A percentile compares a stretch with the other conserved stretches of the same genome.
These are phyloP conservation scores for Pseudodiploospora longispora DNA, from an alignment of 2,329 filamentous ascomycete genomes.

Conservation along the genomic window DNA sequence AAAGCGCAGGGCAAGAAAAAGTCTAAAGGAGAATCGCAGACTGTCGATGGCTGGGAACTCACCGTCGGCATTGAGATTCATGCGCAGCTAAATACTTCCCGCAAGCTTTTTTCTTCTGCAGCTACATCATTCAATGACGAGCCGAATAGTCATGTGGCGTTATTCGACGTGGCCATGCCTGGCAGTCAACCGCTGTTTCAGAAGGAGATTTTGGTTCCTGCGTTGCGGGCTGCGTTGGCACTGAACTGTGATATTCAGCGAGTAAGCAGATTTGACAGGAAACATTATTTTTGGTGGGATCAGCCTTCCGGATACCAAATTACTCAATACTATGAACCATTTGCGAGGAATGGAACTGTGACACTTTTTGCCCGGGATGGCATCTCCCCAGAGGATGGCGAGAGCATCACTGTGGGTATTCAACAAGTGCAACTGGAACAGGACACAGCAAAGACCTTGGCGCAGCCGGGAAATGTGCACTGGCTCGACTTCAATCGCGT, in stretches of 20 bases:
- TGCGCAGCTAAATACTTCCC: slow-evolving; percentile 81
- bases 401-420: slow-evolving; percentile 67
- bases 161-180: slow-evolving; percentile 84
- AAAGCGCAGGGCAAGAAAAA: slow-evolving; percentile 54
- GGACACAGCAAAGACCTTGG: slow-evolving; percentile 90
- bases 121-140: slow-evolving; percentile 54
- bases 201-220: slow-evolving; percentile 72
- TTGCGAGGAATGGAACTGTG: slow-evolving; percentile 64
- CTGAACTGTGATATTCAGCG: slow-evolving; percentile 71
- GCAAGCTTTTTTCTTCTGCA: slow-evolving; percentile 82
- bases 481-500: slow-evolving; percentile 93
- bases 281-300: slow-evolving; percentile 99
- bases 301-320: slow-evolving; percentile 96
- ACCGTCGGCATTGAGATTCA: slow-evolving; percentile 97
- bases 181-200: slow-evolving; percentile 86
- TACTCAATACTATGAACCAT: slow-evolving; percentile 82
- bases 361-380: slow-evolving; percentile 67
- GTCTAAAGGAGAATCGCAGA: slow-evolving; percentile 38
- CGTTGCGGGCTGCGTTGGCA: slow-evolving; percentile 80
- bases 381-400: slow-evolving; percentile 65
- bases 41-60: slow-evolving; percentile 71
- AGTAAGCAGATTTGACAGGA: slow-evolving; percentile 81
- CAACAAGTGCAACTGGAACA: slow-evolving; percentile 96
- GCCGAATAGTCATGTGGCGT: slow-evolving; percentile 80
- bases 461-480: slow-evolving; percentile 63